phyloP scores from a whole-genome alignment of 78 protist species.

The Cavenderia fasciculata region DNA sequence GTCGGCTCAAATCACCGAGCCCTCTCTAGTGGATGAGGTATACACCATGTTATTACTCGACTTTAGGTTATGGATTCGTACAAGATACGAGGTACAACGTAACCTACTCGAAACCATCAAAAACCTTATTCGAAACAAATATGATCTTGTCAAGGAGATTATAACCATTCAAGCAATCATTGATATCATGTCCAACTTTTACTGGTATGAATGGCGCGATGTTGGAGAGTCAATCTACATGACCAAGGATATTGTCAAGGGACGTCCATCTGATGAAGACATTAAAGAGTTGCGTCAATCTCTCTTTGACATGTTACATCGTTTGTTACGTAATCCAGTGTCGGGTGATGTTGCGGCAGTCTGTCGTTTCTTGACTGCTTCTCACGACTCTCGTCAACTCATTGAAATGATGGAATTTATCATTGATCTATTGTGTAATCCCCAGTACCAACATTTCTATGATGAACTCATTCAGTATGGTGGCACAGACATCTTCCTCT shows the following conservation, averaged over 20 bases:
- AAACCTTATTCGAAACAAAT: conserved; percentile 35
- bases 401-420: conserved; percentile 56
- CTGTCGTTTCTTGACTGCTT: conserved; percentile 1
- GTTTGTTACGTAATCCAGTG: not conserved
- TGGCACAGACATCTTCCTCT: conserved; percentile 40
- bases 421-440: conserved; percentile 10
- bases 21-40: conserved; percentile 46
- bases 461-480: conserved; percentile 23
- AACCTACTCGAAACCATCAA: conserved; percentile 21
- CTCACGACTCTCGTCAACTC: conserved; percentile 8
- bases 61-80: conserved; percentile 48
- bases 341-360: conserved; percentile 18
- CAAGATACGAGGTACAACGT: conserved; percentile 49
- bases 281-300: conserved; percentile 22
- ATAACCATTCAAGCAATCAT: conserved; percentile 38
- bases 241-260: conserved; percentile 14
- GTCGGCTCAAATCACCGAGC: conserved; percentile 56
- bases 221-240: not conserved
- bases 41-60: conserved; percentile 18
- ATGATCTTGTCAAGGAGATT: conserved; percentile 18
- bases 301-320: conserved; percentile 4
- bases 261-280: conserved; percentile 15
- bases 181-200: conserved; percentile 63
- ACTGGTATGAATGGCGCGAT: conserved; percentile 46
- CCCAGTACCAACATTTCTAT: conserved; percentile 13